Base-by-base conservation (phyloP, 192 early-diverging fungal genomes). In the Backusella parvicylindrica region DNA sequence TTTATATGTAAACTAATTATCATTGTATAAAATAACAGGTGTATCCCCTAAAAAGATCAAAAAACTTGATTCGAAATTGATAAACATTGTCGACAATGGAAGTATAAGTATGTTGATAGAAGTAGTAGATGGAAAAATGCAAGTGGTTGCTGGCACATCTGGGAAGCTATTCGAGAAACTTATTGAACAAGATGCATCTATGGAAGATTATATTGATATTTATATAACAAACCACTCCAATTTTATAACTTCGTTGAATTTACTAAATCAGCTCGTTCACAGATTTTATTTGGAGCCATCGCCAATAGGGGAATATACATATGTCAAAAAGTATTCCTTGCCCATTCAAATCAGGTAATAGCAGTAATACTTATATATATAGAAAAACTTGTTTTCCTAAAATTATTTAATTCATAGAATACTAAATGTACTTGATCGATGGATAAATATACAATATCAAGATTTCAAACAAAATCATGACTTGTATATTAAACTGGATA, bases 191-290 rank as follows among this genome's bases (percentile, higher is more conserved):
- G 89, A 90, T 75, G 89, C 86, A 64, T 73, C 81, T n/a, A 86
- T 90, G 79, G 91, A 93, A 18, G 92, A 93, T 53, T 93, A 88
- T 82, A 84, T 92, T 18, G 92, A 90, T 74, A 82, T 79, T 31
- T 91, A 88, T 37, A 41, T 93, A 23, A 76, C 86, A 15, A 86
- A 75, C 6, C 90, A 92, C 67, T 74, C 85, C 15, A 87, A 88
- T 73, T 93, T 90, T 71, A 90, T 89, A 15, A 67, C 78, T 3
- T 88, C 91, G 0, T 70, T 77, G 56, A 85, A 85, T 21, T 75
- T 93, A 5, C 37, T 92, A 36, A 84, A 85, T 38, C 79, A 85
- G 38, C 65, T 93, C 53, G 85, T 91, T 30, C 79, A 84, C 1
- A 76, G 91, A 56, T 93, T 88, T 76, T 78, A 89, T 79, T 82